These are phyloP conservation scores for Mycena kentingensis DNA, from an alignment of 768 basidiomycete genomes.

Conservation along the genomic window DNA sequence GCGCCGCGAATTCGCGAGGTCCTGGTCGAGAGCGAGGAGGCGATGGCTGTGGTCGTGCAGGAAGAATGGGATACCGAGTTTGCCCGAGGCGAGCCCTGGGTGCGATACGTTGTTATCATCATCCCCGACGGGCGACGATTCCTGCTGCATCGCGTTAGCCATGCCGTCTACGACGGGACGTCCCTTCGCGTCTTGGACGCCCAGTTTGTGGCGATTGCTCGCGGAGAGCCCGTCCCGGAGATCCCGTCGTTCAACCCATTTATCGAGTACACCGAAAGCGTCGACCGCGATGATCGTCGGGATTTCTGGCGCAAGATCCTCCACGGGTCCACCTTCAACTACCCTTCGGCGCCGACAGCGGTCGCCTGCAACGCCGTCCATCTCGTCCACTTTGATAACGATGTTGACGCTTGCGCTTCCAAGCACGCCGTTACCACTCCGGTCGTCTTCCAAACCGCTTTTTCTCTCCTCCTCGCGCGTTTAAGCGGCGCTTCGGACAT, in stretches of 20 bases:
- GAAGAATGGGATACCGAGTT: too few species aligned
- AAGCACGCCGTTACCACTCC: slow-evolving; percentile 3
- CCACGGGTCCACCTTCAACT: background rate
- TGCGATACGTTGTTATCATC: background rate
- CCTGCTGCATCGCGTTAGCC: slow-evolving; percentile 5
- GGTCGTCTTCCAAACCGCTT: slow-evolving; percentile 9
- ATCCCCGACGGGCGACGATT: slow-evolving; percentile 1
- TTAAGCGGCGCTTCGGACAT: slow-evolving; percentile 1
- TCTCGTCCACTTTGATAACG: too few species aligned
- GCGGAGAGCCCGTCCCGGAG: background rate
- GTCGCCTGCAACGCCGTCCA: too few species aligned
- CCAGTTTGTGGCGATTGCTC: slow-evolving; percentile 8
- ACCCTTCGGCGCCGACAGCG: too few species aligned
- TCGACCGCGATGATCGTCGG: background rate
- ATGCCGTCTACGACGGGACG: slow-evolving; percentile 6
- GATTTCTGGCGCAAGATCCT: slow-evolving; percentile 7
- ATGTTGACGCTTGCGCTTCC: background rate
- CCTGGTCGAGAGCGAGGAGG: too few species aligned
- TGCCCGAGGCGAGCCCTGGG: too few species aligned
- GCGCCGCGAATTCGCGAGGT: too few species aligned
- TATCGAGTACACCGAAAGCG: background rate
- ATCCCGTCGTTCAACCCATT: slow-evolving; percentile 7
- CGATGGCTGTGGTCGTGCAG: too few species aligned
- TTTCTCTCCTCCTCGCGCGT: slow-evolving; percentile 1
- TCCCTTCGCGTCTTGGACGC: slow-evolving; percentile 8